Evolutionary conservation across 371 early-diverging fungal genomes (phyloP).

Genomic region (Mucor saturninus): DNA sequence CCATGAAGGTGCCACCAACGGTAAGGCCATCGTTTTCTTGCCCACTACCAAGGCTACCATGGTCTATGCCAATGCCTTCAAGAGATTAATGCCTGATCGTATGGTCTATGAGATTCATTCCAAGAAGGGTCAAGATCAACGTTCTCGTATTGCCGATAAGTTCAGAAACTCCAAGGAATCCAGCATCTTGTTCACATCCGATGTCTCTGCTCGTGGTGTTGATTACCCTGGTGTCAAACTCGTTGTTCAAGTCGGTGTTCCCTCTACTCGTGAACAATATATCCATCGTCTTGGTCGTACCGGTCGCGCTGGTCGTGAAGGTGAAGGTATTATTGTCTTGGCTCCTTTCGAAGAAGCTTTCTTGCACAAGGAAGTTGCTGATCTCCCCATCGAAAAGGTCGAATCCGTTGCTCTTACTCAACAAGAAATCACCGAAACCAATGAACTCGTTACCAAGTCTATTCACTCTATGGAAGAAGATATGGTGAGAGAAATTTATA

Average conservation of each 20-base stretch:
- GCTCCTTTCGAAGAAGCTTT: constrained; percentile 85
- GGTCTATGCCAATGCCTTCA: constrained; percentile 71
- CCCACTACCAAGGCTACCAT: constrained; percentile 83
- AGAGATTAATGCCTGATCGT: constrained; percentile 45
- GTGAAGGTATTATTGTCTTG: constrained; percentile 86
- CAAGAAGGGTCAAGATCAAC: constrained; percentile 72
- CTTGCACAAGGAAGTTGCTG: constrained; percentile 51
- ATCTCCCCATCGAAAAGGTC: constrained; percentile 58
- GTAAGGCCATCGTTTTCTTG: constrained; percentile 93
- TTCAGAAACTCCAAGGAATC: constrained; percentile 71
- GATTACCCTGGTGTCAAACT: constrained; percentile 97
- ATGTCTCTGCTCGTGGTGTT: constrained; percentile 99
- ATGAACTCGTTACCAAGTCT: constrained; percentile 27
- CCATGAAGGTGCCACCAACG: constrained; percentile 53
- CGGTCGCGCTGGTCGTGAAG: constrained; percentile 95
- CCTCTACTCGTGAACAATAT: constrained; percentile 90
- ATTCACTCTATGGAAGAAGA: constrained; percentile 47
- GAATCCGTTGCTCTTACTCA: constrained; percentile 44
- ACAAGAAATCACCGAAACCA: constrained; percentile 29
- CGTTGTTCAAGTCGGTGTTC: constrained; percentile 95
- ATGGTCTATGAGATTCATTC: constrained; percentile 82
- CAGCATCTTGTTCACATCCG: constrained; percentile 94
- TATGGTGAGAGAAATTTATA: constrained; percentile 58
- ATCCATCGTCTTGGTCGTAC: constrained; percentile 99
- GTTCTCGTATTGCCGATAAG: constrained; percentile 70